These are phyloP conservation scores for Chenopodium formosanum DNA, from an alignment of 148 eudicot species.

Conservation along the genomic window DNA sequence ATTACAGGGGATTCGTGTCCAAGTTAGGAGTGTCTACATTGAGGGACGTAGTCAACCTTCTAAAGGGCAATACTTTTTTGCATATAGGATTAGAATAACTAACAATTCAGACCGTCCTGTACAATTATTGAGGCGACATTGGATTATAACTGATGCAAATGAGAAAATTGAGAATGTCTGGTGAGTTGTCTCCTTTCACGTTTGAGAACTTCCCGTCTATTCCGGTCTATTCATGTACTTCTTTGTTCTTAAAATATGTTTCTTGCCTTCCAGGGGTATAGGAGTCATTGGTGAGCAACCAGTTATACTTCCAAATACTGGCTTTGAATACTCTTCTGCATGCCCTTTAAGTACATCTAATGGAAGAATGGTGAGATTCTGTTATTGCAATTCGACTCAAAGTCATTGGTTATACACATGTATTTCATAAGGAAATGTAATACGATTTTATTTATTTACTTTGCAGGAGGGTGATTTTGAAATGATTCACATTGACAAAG, in stretches of 20 bases:
- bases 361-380: conserved; percentile 84
- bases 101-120: conserved; percentile 92
- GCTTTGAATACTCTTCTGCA: conserved; percentile 96
- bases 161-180: conserved; percentile 80
- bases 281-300: conserved; percentile 99
- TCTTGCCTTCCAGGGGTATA: conserved; percentile 57
- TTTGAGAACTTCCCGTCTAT: background rate
- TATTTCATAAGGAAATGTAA: background rate
- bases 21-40: conserved; percentile 93
- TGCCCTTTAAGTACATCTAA: conserved; percentile 85
- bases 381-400: background rate
- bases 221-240: background rate
- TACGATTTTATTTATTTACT: background rate
- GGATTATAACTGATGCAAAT: conserved; percentile 90
- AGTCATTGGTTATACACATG: background rate
- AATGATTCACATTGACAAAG: conserved; percentile 91
- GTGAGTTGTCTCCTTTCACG: conserved; percentile 38
- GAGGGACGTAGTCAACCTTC: conserved; percentile 91
- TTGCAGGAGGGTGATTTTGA: conserved; percentile 91
- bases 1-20: conserved; percentile 81
- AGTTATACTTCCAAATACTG: conserved; percentile 87
- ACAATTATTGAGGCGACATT: conserved; percentile 94
- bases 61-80: conserved; percentile 79
- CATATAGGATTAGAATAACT: conserved; percentile 90
- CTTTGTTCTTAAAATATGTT: background rate